Percentiles rank a stretch among this genome's conserved stretches.
phyloP scores from a whole-genome alignment of 441 rosid species.

The Populus tomentosa region DNA sequence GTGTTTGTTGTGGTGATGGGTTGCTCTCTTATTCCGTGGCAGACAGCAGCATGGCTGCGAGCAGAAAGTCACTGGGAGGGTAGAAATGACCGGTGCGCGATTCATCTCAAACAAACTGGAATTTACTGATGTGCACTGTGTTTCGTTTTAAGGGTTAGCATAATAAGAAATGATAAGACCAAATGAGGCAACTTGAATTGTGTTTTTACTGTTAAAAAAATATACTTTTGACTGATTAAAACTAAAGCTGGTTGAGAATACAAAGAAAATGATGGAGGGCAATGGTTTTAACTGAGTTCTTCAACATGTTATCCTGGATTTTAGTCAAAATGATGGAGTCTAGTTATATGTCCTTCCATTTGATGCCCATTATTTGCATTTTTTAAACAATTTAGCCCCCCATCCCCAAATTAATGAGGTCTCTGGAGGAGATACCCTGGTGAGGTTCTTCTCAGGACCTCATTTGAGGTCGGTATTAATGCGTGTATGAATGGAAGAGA shows the following conservation, averaged over 20 bases:
- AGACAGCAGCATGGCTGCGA: slow-evolving; percentile 96
- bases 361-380: not conserved
- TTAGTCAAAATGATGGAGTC: not conserved
- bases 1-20: slow-evolving; percentile 8
- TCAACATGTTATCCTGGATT: not conserved
- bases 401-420: not conserved
- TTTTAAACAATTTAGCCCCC: no score
- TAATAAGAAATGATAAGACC: not conserved
- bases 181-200: not conserved
- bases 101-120: not conserved
- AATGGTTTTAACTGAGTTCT: not conserved
- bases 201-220: not conserved
- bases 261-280: no score
- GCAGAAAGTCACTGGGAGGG: slow-evolving; percentile 84
- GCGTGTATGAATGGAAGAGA: slow-evolving; percentile 1
- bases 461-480: not conserved
- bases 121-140: not conserved
- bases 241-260: no score
- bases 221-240: no score
- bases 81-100: slow-evolving; percentile 47
- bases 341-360: not conserved
- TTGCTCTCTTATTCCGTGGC: slow-evolving; percentile 9
- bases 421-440: not conserved
- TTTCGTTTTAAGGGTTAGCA: not conserved
- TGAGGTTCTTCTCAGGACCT: not conserved